Percentiles rank a stretch among this genome's conserved stretches.
Conservation (phyloP, 306 rosid species). For the Purshia tridentata region DNA sequence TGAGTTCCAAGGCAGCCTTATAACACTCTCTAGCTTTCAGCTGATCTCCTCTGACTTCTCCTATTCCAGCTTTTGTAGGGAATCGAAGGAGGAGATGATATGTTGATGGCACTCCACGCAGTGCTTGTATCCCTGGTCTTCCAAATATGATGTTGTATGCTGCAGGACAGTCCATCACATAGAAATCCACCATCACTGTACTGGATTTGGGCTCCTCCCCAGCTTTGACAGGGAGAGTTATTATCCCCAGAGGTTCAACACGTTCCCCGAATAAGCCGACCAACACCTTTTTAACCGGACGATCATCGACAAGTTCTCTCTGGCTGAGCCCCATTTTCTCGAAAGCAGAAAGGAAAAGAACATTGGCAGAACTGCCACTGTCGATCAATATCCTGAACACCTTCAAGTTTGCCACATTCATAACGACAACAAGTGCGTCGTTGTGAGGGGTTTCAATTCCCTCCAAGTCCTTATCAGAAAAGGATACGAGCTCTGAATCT, state of each 20-base stretch:
- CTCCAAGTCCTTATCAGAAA: not conserved
- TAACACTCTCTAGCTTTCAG: not conserved
- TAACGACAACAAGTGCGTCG: not conserved
- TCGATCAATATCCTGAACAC: not conserved
- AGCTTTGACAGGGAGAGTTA: not conserved
- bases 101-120: not conserved
- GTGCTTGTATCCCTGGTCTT: not conserved
- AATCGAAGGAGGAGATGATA: not conserved
- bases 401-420: not conserved
- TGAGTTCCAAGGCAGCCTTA: too few relatives aligned
- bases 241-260: not conserved
- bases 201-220: not conserved
- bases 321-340: not conserved
- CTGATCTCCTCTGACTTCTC: conserved; percentile 1
- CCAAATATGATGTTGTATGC: not conserved
- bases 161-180: not conserved
- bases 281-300: too few relatives aligned
- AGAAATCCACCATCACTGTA: not conserved
- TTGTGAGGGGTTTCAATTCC: not conserved
- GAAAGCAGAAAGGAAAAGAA: not conserved
- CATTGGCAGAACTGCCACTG: not conserved
- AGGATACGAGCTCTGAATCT: not conserved
- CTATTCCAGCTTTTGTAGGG: not conserved
- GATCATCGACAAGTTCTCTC: not conserved
- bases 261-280: not conserved